Evolutionary conservation across 176 grass and related monocot genomes (phyloP).

Genomic region (Paspalum notatum): DNA sequence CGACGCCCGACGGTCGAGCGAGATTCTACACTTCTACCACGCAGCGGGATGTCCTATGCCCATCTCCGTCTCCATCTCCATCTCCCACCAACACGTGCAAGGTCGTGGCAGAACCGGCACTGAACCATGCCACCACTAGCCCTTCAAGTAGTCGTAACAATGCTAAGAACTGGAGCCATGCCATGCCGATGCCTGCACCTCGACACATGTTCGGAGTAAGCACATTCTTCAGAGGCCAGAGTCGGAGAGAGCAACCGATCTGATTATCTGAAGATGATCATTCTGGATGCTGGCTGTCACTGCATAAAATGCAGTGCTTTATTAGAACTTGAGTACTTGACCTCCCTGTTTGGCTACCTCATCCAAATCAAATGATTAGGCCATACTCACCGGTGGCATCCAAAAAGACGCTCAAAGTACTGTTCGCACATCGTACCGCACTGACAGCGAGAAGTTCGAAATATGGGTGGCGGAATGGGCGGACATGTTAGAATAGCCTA

Average conservation of each 20-base stretch:
- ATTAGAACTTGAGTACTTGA: too few species aligned
- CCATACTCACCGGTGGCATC: too few species aligned
- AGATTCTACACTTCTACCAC: not conserved
- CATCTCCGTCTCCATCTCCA: not conserved
- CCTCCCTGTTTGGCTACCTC: not conserved
- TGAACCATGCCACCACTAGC: not conserved
- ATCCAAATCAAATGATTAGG: too few species aligned
- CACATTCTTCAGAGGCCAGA: not conserved
- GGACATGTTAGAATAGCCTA: too few species aligned
- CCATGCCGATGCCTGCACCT: not conserved
- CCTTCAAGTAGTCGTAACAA: too few species aligned
- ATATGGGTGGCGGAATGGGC: too few species aligned
- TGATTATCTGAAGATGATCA: not conserved
- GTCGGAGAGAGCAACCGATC: not conserved
- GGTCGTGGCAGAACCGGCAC: not conserved
- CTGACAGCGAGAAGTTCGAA: too few species aligned
- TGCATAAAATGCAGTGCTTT: not conserved
- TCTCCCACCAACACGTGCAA: conserved; percentile 2
- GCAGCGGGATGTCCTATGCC: not conserved
- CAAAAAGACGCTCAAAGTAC: too few species aligned
- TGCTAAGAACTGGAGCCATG: not conserved
- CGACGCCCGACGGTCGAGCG: not conserved
- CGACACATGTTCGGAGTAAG: not conserved
- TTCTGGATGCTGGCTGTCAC: not conserved
- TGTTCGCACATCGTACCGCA: too few species aligned